phyloP scores from a whole-genome alignment of 345 rosid species.

The Aquilaria yunnanensis region DNA sequence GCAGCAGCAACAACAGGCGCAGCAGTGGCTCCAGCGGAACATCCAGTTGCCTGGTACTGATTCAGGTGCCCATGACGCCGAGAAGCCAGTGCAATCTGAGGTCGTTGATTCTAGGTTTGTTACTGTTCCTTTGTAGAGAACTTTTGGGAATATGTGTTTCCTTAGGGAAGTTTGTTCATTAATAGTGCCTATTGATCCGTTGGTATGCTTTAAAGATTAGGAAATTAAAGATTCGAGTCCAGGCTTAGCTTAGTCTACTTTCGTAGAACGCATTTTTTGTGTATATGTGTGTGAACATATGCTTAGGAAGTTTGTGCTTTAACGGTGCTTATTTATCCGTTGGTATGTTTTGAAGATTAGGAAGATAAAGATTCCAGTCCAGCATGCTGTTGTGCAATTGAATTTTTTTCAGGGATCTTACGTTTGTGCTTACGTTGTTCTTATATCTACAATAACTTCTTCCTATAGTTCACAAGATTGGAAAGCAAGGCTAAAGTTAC shows the following conservation, averaged over 20 bases:
- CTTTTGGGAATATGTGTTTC: too few species aligned
- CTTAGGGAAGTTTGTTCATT: not conserved
- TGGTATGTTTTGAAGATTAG: not conserved
- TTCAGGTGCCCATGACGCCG: conserved; percentile 44
- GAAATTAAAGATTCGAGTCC: too few species aligned
- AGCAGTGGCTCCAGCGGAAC: conserved; percentile 60
- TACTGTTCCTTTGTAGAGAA: not conserved
- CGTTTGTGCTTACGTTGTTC: not conserved
- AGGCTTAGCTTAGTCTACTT: too few species aligned
- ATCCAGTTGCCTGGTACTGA: conserved; percentile 29
- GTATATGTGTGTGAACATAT: too few species aligned
- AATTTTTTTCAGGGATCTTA: not conserved
- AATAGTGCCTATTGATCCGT: not conserved
- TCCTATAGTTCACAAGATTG: conserved; percentile 73
- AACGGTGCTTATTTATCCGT: not conserved
- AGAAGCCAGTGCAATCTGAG: conserved; percentile 82
- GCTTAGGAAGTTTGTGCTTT: not conserved
- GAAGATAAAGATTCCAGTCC: too few species aligned
- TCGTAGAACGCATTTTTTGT: too few species aligned
- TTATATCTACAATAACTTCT: not conserved
- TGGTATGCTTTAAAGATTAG: not conserved
- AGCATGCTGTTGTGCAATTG: too few species aligned
- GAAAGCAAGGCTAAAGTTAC: conserved; percentile 70
- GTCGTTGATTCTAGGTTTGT: conserved; percentile 60
- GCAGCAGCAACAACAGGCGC: conserved; percentile 34